These are phyloP conservation scores for Rhynchosporium agropyri DNA, from an alignment of 2,329 filamentous ascomycete species.

Conservation along the genomic window DNA sequence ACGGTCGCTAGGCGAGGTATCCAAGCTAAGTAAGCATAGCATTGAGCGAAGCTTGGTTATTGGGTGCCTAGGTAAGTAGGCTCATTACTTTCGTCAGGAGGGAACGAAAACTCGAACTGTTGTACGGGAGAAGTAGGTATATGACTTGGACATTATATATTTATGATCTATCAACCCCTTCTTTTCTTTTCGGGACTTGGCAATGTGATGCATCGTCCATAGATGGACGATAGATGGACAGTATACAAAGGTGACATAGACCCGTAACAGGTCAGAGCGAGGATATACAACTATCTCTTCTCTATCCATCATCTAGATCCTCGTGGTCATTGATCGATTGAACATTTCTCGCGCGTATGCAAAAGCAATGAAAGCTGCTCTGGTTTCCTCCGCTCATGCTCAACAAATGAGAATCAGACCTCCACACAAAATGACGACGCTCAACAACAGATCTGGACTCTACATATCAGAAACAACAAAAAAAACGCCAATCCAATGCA, in stretches of 20 bases:
- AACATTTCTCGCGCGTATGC: conserved; percentile 23
- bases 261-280: conserved; percentile 5
- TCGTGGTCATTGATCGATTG: conserved; percentile 15
- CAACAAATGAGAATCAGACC: conserved; percentile 32
- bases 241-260: conserved; percentile 27
- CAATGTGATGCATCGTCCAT: neutral
- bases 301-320: conserved; percentile 21
- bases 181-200: conserved; percentile 4
- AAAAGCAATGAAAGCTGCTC: conserved; percentile 20
- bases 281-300: conserved; percentile 3
- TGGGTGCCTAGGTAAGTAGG: too few relatives aligned
- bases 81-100: too few relatives aligned
- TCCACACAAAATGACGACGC: conserved; percentile 21
- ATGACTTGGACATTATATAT: conserved; percentile 19
- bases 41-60: too few relatives aligned
- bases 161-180: neutral
- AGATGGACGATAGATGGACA: conserved; percentile 6
- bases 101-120: too few relatives aligned
- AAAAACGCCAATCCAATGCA: conserved; percentile 38
- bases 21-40: too few relatives aligned
- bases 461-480: conserved; percentile 27
- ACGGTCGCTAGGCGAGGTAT: too few relatives aligned
- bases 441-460: conserved; percentile 30
- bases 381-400: neutral
- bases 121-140: neutral